These are phyloP conservation scores for Pestalotiopsis sp. DNA, from an alignment of 2,329 filamentous ascomycete species.

Conservation along the genomic window DNA sequence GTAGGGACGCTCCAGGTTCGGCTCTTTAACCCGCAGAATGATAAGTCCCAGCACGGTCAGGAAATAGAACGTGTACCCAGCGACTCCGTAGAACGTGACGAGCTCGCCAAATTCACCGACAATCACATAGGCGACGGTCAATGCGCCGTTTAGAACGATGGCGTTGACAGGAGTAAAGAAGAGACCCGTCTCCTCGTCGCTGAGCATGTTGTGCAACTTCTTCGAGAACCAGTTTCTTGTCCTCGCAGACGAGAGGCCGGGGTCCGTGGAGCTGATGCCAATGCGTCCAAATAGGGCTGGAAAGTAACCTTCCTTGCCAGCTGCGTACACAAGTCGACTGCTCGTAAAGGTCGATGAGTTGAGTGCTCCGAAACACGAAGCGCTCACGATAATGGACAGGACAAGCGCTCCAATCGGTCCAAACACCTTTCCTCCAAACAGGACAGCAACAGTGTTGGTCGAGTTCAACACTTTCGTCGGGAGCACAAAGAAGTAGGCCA, in stretches of 20 bases:
- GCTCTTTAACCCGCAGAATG: conserved; percentile 83
- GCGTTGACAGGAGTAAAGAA: conserved; percentile 96
- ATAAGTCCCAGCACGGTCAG: conserved; percentile 92
- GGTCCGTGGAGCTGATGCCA: conserved; percentile 58
- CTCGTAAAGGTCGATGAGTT: conserved; percentile 95
- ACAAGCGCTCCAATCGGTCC: conserved; percentile 80
- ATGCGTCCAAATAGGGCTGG: conserved; percentile 82
- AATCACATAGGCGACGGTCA: conserved; percentile 78
- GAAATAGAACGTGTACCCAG: conserved; percentile 97
- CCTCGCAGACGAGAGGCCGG: conserved; percentile 45
- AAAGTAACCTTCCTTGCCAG: conserved; percentile 93
- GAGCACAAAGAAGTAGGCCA: conserved; percentile 93
- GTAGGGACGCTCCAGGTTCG: conserved; percentile 86
- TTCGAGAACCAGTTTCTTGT: conserved; percentile 61
- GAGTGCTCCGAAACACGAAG: conserved; percentile 90
- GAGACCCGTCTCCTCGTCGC: conserved; percentile 76
- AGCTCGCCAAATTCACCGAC: conserved; percentile 91
- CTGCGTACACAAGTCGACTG: conserved; percentile 88
- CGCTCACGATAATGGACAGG: conserved; percentile 85
- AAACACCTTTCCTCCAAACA: conserved; percentile 89
- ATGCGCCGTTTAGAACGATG: conserved; percentile 74
- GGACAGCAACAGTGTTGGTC: conserved; percentile 92
- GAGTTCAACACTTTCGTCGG: conserved; percentile 79
- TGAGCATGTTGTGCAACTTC: conserved; percentile 62
- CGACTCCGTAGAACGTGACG: conserved; percentile 95